phyloP scores from a whole-genome alignment of 768 basidiomycete species.

The Dioszegia crocea region DNA sequence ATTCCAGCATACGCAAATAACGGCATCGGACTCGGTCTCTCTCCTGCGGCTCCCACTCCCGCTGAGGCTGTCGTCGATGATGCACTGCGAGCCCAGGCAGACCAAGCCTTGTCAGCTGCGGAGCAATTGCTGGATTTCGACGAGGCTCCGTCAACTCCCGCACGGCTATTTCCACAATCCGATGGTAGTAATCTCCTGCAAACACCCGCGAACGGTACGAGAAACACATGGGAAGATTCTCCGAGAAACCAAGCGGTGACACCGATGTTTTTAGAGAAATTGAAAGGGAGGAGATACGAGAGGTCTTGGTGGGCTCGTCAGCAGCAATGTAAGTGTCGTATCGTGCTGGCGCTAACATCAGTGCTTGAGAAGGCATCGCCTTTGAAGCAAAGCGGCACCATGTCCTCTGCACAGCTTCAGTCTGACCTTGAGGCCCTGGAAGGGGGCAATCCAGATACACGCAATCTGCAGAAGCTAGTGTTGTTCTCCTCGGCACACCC shows the following conservation, averaged over 20 bases:
- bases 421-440: constrained; percentile 60
- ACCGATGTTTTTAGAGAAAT: constrained; percentile 64
- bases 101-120: constrained; percentile 90
- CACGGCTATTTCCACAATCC: not conserved
- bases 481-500: constrained; percentile 33
- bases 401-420: constrained; percentile 53
- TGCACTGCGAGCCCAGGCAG: constrained; percentile 76
- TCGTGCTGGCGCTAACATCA: constrained; percentile 48
- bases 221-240: constrained; percentile 68
- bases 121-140: constrained; percentile 78
- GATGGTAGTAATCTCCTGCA: constrained; percentile 10
- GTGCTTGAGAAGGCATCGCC: constrained; percentile 56
- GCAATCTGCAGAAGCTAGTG: constrained; percentile 63
- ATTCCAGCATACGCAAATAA: constrained; percentile 2
- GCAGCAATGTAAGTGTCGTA: constrained; percentile 60
- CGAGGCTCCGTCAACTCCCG: constrained; percentile 56
- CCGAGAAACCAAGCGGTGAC: constrained; percentile 60
- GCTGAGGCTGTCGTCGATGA: constrained; percentile 61
- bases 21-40: constrained; percentile 1
- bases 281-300: constrained; percentile 63
- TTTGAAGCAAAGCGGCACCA: constrained; percentile 49
- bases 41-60: constrained; percentile 2
- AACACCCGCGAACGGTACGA: constrained; percentile 21
- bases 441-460: constrained; percentile 56
- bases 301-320: constrained; percentile 81